Base-by-base conservation (phyloP, 2,329 filamentous ascomycete genomes). In the Aspergillus texensis region DNA sequence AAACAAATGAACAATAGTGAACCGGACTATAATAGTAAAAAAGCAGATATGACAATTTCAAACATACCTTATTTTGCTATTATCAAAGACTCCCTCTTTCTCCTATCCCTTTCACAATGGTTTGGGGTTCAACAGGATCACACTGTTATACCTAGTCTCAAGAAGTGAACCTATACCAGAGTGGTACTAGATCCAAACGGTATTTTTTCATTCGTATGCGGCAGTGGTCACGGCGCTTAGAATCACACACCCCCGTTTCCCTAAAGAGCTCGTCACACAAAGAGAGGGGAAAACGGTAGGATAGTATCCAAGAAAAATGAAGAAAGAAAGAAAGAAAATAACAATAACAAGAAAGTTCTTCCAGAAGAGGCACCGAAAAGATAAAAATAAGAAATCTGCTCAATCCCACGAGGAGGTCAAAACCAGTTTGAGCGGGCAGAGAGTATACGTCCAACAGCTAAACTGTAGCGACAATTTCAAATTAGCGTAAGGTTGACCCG, bases 161-260 rank as follows among this genome's bases (percentile, higher is more conserved):
- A 36, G 26, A 30, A 62, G 55, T 52, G 41, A 41, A 60, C 58
- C 65, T 53, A 63, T 62, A 57, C 63, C 59, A 36, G 34, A 50
- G 57, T 48, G 39, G 60, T 65, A 68, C 60, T 61, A 62, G 64
- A 60, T 65, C 62, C 50, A 34, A 52, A 54, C 62, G 62, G 64
- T 57, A 57, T 62, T 60, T 56, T 56, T 54, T 61, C 57, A 59
- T 62, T 43, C 48, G 62, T 41, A 55, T 41, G 59, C 61, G 43
- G 57, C 63, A 57, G 62, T 62, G 43, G 59, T 48, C 30, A 39
- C 30, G 21, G 45, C 56, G 56, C 30, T 34, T 52, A 43, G 36
- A n/a, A 53, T 28, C 55, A 14, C 45, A 50, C 36, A 52, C 21
- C n/a, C 34, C 52, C 28, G 50, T 53, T 34, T 53, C 9, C 50